Evolutionary conservation across 176 grass and related monocot species (phyloP).

Genomic region (Rhynchospora breviuscula): DNA sequence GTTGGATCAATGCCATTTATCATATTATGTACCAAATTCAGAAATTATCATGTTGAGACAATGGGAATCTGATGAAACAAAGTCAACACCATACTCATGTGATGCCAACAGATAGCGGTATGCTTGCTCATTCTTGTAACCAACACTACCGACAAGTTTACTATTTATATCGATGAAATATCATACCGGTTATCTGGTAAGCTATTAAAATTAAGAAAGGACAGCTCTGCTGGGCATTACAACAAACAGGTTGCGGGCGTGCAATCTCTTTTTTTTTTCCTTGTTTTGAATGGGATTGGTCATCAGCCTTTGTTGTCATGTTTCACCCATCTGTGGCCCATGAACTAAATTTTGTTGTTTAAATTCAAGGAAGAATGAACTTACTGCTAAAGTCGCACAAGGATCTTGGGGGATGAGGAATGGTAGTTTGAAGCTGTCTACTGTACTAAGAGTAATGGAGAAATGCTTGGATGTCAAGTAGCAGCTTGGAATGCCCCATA

Average conservation of each 20-base stretch:
- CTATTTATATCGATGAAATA: neutral
- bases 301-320: too few relatives aligned
- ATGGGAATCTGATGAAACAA: neutral
- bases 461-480: too few relatives aligned
- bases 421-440: too few relatives aligned
- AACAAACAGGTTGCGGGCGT: neutral
- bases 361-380: too few relatives aligned
- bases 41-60: neutral
- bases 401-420: too few relatives aligned
- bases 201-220: neutral
- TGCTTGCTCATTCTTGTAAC: neutral
- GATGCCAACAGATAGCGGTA: neutral
- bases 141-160: neutral
- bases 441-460: too few relatives aligned
- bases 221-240: neutral
- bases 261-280: neutral
- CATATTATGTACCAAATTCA: neutral
- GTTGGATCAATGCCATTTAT: neutral
- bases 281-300: too few relatives aligned
- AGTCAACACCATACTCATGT: neutral
- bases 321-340: too few relatives aligned
- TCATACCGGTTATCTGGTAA: too few relatives aligned
- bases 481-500: too few relatives aligned
- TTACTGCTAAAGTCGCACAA: too few relatives aligned
- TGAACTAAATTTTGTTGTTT: too few relatives aligned